These are phyloP conservation scores for Aspergillus sp. DNA, from an alignment of 2,329 filamentous ascomycete species.

Conservation along the genomic window DNA sequence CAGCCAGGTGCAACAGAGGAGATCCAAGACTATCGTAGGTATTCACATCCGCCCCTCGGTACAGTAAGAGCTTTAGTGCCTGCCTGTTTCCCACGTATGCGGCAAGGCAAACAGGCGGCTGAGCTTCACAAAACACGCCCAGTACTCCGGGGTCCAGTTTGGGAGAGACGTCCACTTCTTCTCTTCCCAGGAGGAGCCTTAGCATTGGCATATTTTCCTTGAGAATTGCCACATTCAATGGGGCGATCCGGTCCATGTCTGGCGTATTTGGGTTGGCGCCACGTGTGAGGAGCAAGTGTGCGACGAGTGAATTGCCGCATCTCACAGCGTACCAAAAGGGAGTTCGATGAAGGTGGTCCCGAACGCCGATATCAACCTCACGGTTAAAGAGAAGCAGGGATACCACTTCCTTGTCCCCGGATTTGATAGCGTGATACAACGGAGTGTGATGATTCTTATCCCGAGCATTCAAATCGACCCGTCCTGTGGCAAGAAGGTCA, in stretches of 20 bases:
- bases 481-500: background rate
- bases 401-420: background rate
- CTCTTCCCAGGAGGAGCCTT: background rate
- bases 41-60: background rate
- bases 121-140: background rate
- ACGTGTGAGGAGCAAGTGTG: background rate
- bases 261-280: slow-evolving; percentile 5
- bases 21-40: background rate
- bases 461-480: background rate
- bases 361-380: background rate
- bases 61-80: background rate
- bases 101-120: slow-evolving; percentile 1
- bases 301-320: background rate
- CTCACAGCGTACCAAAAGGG: slow-evolving; percentile 3
- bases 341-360: background rate
- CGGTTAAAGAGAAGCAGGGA: background rate
- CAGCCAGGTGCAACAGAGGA: background rate
- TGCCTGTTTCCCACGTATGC: background rate
- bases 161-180: background rate
- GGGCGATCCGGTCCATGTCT: background rate
- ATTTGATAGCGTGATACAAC: slow-evolving; percentile 5
- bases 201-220: background rate
- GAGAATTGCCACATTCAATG: background rate
- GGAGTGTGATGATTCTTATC: background rate
- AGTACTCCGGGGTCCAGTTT: background rate